Evolutionary conservation across 495 filamentous ascomycete species (phyloP), one percentile per base, ranked within the genome.

Genomic region (Penicillium waksmanii): DNA sequence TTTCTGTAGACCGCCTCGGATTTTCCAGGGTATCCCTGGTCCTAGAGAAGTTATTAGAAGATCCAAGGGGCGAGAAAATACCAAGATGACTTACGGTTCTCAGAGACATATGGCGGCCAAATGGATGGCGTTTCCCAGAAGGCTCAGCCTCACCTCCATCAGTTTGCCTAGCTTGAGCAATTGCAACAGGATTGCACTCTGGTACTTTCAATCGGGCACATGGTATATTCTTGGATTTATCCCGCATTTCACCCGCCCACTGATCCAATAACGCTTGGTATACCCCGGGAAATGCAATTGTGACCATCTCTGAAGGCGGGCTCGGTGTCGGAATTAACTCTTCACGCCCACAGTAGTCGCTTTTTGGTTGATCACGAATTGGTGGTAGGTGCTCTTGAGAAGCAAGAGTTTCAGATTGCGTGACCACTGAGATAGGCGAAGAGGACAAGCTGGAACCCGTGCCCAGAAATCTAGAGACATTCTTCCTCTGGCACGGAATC

Each of bases 201-300:
- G 40, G 8, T 17, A 34, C 11, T 18, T 31, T 15, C 27, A 31
- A 31, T 42, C 4, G 21, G 15, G 6, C 40, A 27, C 13, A 21
- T 23, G 18, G 11, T 31, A 11, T 8, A n/a, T 27, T 19, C 21
- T 31, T 27, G 40, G 47, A 35, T 21, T 51, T 35, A 27, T 56
- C 21, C 8, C 27, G 15, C 27, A n/a, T 7, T 3, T 66, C 61
- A n/a, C 44, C 51, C 6, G 11, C 15, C 60, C 65, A 70, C 36
- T 70, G 65, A 18, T 70, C 58, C 0, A 68, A 25, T 12, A 66
- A 23, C 12, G 57, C 67, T 17, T 59, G 62, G 18, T 70, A 64
- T 1, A 68, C 9, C 19, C 65, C 65, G 11, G 67, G 67, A n/a
- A 68, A 70, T 11, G 65, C 65, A 33, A 70, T 54, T 35, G 23